Base-by-base conservation (phyloP, 768 basidiomycete species). In the Serendipita indica region DNA sequence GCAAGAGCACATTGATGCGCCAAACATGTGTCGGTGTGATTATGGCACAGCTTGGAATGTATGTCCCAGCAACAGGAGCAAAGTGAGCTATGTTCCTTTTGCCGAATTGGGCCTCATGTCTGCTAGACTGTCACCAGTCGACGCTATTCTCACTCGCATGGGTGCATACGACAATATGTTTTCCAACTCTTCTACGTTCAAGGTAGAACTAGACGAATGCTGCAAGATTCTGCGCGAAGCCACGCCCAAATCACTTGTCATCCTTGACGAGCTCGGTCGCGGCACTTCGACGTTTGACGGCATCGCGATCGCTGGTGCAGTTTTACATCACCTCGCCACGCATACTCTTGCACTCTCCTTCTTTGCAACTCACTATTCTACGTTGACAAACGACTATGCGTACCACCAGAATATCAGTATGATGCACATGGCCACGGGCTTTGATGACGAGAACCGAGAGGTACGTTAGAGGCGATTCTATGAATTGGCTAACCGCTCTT, bases 81-180 rank as follows among this genome's bases (percentile, higher is more conserved):
- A 77, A 81, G 85, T 88, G 63, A 60, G 76, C 46, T 3, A 28
- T 25, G 3, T 5, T 25, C 41, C 14, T 5, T 3, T 32, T 41
- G 22, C 62, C 64, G 28, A 60, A 56, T 62, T 3, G 62, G 27
- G 27, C 25, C 34, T 57, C 6, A n/a, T n/a, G 33, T 41, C 25
- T 3, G 45, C 10, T 45, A 91, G 90, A 33, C 67, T 99, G 46
- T 86, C 84, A 61, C 90, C 96, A 1, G 81, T 96, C 1, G 93
- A 99, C 67, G 74, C 84, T 12, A 96, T 99, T 63, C 78, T 90
- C 60, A 97, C 96, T 2, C 83, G 94, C 25, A 98, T 98, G 96
- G 96, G 96, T 7, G 96, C 96, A 2, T 96, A 97, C 67, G 94
- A 98, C 66, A 92, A 92, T 67, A 91, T 94, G 86, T 93, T 92